phyloP scores from a whole-genome alignment of 371 early-diverging fungal species.

The Mucor sp. region DNA sequence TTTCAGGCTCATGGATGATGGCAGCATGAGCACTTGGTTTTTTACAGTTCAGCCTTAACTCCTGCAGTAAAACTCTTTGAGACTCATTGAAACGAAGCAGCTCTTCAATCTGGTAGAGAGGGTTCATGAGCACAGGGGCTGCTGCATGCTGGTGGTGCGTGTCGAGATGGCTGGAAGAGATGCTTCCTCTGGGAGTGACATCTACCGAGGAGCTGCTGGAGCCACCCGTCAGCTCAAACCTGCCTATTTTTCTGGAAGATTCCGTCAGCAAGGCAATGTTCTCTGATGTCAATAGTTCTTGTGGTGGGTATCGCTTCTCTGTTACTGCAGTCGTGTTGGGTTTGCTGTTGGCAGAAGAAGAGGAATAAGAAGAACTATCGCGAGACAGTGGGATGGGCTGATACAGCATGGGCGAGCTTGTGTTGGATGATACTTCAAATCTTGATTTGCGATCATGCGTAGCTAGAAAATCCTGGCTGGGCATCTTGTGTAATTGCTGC shows the following conservation, averaged over 20 bases:
- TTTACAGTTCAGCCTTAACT: conserved; percentile 21
- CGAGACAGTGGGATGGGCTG: conserved; percentile 40
- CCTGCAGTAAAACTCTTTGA: conserved; percentile 36
- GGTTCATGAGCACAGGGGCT: conserved; percentile 3
- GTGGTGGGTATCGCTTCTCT: conserved; percentile 29
- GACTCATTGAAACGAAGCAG: conserved; percentile 36
- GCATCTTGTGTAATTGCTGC: conserved; percentile 16
- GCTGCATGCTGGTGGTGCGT: conserved; percentile 3
- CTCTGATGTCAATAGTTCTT: conserved; percentile 11
- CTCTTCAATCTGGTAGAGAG: conserved; percentile 36
- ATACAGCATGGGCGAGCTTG: conserved; percentile 18
- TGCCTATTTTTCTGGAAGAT: conserved; percentile 44
- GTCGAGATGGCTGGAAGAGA: conserved; percentile 3
- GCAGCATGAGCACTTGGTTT: conserved; percentile 2
- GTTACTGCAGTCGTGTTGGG: conserved; percentile 20
- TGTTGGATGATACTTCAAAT: conserved; percentile 23
- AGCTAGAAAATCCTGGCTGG: conserved; percentile 23
- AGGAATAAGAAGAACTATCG: conserved; percentile 42
- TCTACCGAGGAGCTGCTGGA: conserved; percentile 7
- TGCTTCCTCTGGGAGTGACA: conserved; percentile 13
- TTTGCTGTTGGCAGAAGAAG: conserved; percentile 23
- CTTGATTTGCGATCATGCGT: conserved; percentile 16
- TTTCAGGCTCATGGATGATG: neutral
- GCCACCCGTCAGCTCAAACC: conserved; percentile 45
- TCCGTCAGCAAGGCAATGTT: conserved; percentile 22